Conservation (phyloP, 2,329 filamentous ascomycete species). For the Ascochyta lentis region DNA sequence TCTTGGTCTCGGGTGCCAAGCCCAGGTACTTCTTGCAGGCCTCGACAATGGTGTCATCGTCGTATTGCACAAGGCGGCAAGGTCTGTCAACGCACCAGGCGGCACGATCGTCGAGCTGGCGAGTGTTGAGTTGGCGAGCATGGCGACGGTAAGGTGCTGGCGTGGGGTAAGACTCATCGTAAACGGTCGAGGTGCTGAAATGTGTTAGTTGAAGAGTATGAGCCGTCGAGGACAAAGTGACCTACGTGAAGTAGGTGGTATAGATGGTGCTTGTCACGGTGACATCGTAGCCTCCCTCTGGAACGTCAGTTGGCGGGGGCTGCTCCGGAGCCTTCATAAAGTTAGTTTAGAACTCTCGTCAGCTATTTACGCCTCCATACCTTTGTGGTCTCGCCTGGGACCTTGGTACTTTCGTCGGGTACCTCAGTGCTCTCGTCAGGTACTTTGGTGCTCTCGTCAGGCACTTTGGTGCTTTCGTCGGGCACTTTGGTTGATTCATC, state of each 20-base stretch:
- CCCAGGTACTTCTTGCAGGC: slow-evolving; percentile 22
- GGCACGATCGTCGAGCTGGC: neutral
- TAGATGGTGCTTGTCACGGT: slow-evolving; percentile 13
- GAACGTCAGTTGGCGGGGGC: neutral
- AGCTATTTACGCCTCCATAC: neutral
- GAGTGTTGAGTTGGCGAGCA: neutral
- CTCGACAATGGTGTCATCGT: slow-evolving; percentile 12
- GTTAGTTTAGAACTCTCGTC: neutral
- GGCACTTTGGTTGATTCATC: no score
- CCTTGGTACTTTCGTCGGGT: neutral
- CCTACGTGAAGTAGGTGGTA: slow-evolving; percentile 13
- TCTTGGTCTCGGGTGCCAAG: neutral
- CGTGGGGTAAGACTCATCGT: slow-evolving; percentile 5
- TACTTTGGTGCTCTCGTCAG: neutral
- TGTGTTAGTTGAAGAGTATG: neutral
- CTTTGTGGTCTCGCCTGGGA: neutral
- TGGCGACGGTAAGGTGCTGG: slow-evolving; percentile 7
- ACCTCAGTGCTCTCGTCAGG: neutral
- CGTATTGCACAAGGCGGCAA: slow-evolving; percentile 23
- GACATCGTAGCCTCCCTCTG: neutral
- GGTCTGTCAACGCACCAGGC: slow-evolving; percentile 22
- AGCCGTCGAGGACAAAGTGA: neutral
- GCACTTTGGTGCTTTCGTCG: neutral
- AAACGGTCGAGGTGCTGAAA: slow-evolving; percentile 6
- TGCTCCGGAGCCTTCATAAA: slow-evolving; percentile 2